These are phyloP conservation scores for Xylaria sp. DNA, from an alignment of 2,329 filamentous ascomycete species.

Conservation along the genomic window DNA sequence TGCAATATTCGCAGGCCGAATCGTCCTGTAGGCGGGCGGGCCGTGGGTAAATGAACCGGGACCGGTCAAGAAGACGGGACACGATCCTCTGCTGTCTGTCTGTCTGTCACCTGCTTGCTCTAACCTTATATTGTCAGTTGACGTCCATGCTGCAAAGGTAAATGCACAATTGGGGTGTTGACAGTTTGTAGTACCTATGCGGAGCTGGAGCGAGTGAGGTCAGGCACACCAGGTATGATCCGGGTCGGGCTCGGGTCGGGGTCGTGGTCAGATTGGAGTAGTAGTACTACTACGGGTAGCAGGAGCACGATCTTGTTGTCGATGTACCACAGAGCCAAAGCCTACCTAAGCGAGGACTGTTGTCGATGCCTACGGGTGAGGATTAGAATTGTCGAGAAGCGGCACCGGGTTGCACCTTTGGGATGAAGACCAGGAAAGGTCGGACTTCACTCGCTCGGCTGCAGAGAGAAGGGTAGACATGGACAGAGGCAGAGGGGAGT, in stretches of 20 bases:
- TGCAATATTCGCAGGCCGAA: conserved; percentile 39
- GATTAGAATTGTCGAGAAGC: conserved; percentile 41
- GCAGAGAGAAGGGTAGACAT: conserved; percentile 39
- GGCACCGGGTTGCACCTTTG: conserved; percentile 40
- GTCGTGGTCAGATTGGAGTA: conserved; percentile 6
- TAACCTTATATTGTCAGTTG: conserved; percentile 24
- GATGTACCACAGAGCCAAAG: conserved; percentile 30
- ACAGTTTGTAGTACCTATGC: neutral
- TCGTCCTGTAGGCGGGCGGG: conserved; percentile 33
- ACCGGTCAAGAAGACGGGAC: conserved; percentile 22
- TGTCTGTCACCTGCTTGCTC: conserved; percentile 16
- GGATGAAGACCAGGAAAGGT: conserved; percentile 32
- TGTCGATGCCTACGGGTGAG: conserved; percentile 42
- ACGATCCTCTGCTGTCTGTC: conserved; percentile 10
- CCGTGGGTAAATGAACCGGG: conserved; percentile 26
- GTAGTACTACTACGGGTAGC: neutral
- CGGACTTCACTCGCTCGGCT: conserved; percentile 44
- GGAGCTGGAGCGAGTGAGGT: neutral
- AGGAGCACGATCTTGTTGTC: conserved; percentile 13
- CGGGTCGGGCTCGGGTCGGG: conserved; percentile 13
- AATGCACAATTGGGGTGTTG: neutral
- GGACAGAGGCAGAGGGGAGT: conserved; percentile 42
- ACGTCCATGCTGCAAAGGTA: neutral
- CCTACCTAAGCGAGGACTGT: conserved; percentile 33
- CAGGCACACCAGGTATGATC: conserved; percentile 19